A percentile compares a stretch with the other conserved stretches of the same genome.
phyloP scores from a whole-genome alignment of 495 filamentous ascomycete species.

The Hypoxylon crocopeplum region DNA sequence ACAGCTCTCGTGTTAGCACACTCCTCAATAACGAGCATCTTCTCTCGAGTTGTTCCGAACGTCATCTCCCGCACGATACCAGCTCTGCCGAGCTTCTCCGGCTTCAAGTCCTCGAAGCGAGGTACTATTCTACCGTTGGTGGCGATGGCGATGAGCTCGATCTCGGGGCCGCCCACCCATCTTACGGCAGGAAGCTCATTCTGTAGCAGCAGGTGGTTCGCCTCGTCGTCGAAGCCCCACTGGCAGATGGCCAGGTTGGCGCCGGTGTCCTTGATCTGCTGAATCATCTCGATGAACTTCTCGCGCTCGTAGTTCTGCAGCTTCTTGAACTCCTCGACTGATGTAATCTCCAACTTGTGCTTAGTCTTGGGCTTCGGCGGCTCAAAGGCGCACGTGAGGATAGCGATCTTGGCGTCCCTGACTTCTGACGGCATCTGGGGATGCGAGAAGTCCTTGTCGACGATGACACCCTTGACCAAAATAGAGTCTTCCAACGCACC shows the following conservation, averaged over 20 bases:
- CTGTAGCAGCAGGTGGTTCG: conserved; percentile 94
- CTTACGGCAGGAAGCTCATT: conserved; percentile 95
- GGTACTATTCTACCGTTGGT: conserved; percentile 98
- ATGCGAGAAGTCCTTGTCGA: conserved; percentile 99
- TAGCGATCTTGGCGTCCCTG: conserved; percentile 92
- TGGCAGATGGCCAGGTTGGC: conserved; percentile 99
- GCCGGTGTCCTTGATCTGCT: conserved; percentile 95
- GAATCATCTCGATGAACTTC: conserved; percentile 98
- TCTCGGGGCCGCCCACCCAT: conserved; percentile 98
- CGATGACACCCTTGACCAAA: conserved; percentile 95
- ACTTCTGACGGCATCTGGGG: conserved; percentile 98
- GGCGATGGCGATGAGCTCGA: conserved; percentile 97
- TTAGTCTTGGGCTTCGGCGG: conserved; percentile 99
- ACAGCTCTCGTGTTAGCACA: conserved; percentile 97
- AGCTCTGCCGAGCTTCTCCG: conserved; percentile 88
- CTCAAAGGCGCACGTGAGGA: conserved; percentile 97
- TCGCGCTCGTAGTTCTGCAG: conserved; percentile 92
- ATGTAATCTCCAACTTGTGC: conserved; percentile 98
- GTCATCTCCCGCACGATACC: conserved; percentile 92
- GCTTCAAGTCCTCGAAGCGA: conserved; percentile 90
- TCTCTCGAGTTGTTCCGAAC: conserved; percentile 96
- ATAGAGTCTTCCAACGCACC: conserved; percentile 93
- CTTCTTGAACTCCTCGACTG: conserved; percentile 96
- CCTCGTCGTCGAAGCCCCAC: conserved; percentile 99
- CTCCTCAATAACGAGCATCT: conserved; percentile 99